Evolutionary conservation across 345 rosid genomes (phyloP), one percentile per base, ranked within the genome.

Genomic region (Turnera subulata): DNA sequence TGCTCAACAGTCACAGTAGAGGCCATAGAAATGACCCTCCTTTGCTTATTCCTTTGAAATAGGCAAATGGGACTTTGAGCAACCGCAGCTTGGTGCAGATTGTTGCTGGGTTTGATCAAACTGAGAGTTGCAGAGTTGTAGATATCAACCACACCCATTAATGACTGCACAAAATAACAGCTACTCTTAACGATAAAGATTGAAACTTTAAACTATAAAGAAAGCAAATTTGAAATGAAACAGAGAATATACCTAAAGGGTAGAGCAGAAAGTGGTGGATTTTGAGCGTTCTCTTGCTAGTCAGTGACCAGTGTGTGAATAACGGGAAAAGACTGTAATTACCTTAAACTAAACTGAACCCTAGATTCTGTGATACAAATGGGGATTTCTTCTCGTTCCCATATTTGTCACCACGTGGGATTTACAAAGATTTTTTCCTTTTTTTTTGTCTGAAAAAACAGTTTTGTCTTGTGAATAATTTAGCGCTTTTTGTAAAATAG

Each of bases 101-200:
- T 64, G 25, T 56, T 16, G 46, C 38, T 78, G 53, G 72, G 56
- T 46, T 63, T 65, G 62, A 63, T 63, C 51, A 61, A 61, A 46
- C 69, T 69, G 47, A 73, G 70, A 33, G 85, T 73, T 17, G 73
- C 56, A 59, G 67, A 33, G 49, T 62, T 68, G 71, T 55, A 56
- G 62, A 80, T 18, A 63, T 68, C 79, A 68, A 75, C 66, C 74
- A 73, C 77, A 73, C 82, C 85, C 91, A 89, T 84, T 45, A 62
- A 61, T 55, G 29, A 25, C 76, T 59, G 68, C 65, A 52, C 29
- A 60, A 0, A 50, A 14, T 12, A 20, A 33, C 50, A 55, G 22
- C 14, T 11, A 24, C 29, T 15, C 53, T 0, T n/a, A n/a, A 49
- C 45, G 5, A 42, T 11, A 42, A 11, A 13, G 12, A 42, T 11